These are phyloP conservation scores for Lentinula detonsa DNA, from an alignment of 768 basidiomycete genomes.

Conservation along the genomic window DNA sequence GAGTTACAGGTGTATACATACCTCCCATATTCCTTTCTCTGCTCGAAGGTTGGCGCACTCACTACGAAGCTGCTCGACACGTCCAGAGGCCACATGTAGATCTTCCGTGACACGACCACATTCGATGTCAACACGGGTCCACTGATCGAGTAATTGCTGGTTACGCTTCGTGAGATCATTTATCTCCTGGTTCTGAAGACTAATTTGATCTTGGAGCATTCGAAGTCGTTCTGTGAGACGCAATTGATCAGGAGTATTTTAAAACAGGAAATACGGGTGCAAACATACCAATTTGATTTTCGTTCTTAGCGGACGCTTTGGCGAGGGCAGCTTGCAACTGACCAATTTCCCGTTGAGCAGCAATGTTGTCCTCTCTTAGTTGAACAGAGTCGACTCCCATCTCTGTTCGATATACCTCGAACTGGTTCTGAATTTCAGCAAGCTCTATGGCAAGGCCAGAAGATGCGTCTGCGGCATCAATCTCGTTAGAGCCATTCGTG, in stretches of 20 bases:
- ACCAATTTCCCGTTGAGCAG: conserved; percentile 63
- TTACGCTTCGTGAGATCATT: conserved; percentile 65
- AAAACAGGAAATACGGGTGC: not conserved
- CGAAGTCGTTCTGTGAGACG: conserved; percentile 53
- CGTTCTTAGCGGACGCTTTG: conserved; percentile 78
- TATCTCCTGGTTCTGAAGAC: conserved; percentile 56
- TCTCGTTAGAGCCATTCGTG: conserved; percentile 27
- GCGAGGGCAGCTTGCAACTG: conserved; percentile 64
- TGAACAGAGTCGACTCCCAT: conserved; percentile 73
- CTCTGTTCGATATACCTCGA: conserved; percentile 75
- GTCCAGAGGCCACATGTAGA: conserved; percentile 48
- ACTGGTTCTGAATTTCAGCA: conserved; percentile 69
- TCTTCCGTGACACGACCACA: conserved; percentile 66
- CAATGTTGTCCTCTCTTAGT: conserved; percentile 63
- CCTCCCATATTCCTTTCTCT: conserved; percentile 94
- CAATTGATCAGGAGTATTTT: conserved; percentile 1
- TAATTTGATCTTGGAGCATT: conserved; percentile 64
- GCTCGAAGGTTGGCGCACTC: conserved; percentile 86
- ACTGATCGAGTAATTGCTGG: conserved; percentile 67
- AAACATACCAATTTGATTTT: conserved; percentile 57
- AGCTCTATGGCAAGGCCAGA: conserved; percentile 53
- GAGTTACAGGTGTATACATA: conserved; percentile 22
- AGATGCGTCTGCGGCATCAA: conserved; percentile 11
- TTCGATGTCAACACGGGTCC: conserved; percentile 70
- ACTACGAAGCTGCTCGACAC: conserved; percentile 73